Conservation (phyloP, 2,329 filamentous ascomycete genomes). For the Fusarium neocosmosporiellum region DNA sequence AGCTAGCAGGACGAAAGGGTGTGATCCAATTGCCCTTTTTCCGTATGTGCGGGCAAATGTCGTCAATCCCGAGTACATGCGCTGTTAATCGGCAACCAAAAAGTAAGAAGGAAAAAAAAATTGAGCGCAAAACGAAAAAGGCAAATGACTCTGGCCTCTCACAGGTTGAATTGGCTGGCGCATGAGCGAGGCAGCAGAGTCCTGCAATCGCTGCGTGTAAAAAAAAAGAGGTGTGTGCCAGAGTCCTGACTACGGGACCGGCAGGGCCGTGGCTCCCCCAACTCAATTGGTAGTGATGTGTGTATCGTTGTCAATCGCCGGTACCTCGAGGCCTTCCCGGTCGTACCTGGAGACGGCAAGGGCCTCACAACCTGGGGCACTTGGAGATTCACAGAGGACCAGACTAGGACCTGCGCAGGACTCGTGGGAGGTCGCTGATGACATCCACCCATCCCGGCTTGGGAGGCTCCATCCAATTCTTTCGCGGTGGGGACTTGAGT, state of each 20-base stretch:
- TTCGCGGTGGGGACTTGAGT: conserved; percentile 32
- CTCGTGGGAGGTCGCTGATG: conserved; percentile 36
- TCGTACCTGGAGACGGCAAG: conserved; percentile 39
- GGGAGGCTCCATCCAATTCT: conserved; percentile 27
- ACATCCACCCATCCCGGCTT: conserved; percentile 36
- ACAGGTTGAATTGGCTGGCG: conserved; percentile 5
- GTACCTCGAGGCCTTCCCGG: conserved; percentile 40
- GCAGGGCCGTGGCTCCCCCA: conserved; percentile 37
- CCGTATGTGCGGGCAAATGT: conserved; percentile 18
- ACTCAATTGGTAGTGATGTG: conserved; percentile 42
- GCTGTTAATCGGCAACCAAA: conserved; percentile 27
- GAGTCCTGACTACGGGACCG: conserved; percentile 31
- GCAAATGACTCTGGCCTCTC: conserved; percentile 19
- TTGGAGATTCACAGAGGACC: conserved; percentile 38
- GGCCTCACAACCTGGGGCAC: conserved; percentile 37
- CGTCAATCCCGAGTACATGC: conserved; percentile 31
- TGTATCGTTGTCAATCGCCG: conserved; percentile 32
- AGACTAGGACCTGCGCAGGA: conserved; percentile 34
- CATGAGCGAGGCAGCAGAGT: conserved; percentile 21
- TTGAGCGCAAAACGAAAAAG: conserved; percentile 22
- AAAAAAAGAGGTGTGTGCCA: conserved; percentile 20
- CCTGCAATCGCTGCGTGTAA: conserved; percentile 21
- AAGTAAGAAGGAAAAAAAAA: conserved; percentile 10
- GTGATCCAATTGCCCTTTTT: conserved; percentile 29
- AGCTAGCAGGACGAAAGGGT: conserved; percentile 23